Evolutionary conservation across 306 rosid genomes (phyloP), one percentile per base, ranked within the genome.

Genomic region (Begonia fuchsioides): DNA sequence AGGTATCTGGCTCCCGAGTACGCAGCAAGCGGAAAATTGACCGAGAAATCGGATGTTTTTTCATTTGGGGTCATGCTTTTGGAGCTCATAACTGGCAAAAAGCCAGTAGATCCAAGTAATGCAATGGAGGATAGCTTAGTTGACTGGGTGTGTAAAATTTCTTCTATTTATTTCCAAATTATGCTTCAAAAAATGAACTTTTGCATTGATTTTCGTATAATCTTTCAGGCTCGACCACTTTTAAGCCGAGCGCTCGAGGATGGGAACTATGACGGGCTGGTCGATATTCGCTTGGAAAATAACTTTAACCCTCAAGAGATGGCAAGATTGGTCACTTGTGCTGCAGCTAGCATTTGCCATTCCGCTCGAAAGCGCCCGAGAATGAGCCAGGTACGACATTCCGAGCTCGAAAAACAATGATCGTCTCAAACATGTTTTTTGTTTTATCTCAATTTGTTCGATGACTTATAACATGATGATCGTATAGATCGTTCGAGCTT

Each of bases 1-100:
- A 88, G 97, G 67, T 88, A 88, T 63, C 65, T 88, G 63, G 97
- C 97, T 19, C 97, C 95, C 6, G 95, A 88, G 67, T 88, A 88
- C 51, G 97, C 97, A 20, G 70, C 97, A 39, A 88, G 97, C 55
- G 97, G 97, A 54, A 88, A 84, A 53, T 32, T 88, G 63, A 64
- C 97, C 0, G 97, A 83, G 35, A 88, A 88, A 18, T 88, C 97
- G 2, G 97, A 88, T 17, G 95, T 88, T 54, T 88, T 81, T 69
- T 88, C 97, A 39, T 88, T 65, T 43, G 97, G 97, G 12, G 90
- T 88, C 26, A 81, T 88, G 97, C 71, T 88, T 3, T 65, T 88
- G 76, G 97, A 88, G 58, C 72, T 88, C 39, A 59, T 88, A 39
- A 68, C 90, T 12, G 95, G 97, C 12, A 75, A 56, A 60, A 70